Percentiles rank a stretch among this genome's conserved stretches.
phyloP scores from a whole-genome alignment of 208 protist species.

The Trypanosoma vivax region DNA sequence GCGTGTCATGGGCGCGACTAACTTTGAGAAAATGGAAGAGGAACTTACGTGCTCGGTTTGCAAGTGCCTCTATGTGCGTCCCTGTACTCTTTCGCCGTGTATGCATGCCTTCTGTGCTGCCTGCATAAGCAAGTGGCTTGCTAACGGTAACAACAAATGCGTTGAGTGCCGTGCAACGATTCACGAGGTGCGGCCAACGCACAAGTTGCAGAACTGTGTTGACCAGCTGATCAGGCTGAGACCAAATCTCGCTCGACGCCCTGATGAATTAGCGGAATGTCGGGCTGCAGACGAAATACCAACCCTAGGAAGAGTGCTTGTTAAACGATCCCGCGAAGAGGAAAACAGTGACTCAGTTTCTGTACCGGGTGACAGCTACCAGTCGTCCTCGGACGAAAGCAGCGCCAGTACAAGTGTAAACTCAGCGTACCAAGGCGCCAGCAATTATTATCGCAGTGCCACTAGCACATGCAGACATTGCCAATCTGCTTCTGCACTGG shows the following conservation, averaged over 20 bases:
- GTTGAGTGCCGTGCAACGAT: slow-evolving; percentile 54
- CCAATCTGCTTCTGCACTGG: slow-evolving; percentile 30
- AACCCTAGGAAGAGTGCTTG: slow-evolving; percentile 26
- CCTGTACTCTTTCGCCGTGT: slow-evolving; percentile 76
- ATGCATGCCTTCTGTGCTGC: slow-evolving; percentile 85
- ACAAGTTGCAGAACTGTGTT: slow-evolving; percentile 68
- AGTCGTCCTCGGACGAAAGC: neutral
- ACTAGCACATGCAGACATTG: slow-evolving; percentile 48
- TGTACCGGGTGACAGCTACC: too few species aligned
- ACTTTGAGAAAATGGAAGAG: slow-evolving; percentile 26
- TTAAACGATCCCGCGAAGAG: slow-evolving; percentile 22
- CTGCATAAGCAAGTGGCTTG: slow-evolving; percentile 75
- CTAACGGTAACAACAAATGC: slow-evolving; percentile 33
- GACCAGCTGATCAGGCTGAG: slow-evolving; percentile 53
- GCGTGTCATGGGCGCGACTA: slow-evolving; percentile 34
- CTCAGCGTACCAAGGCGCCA: neutral
- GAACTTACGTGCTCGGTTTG: slow-evolving; percentile 83
- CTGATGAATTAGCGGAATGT: slow-evolving; percentile 35
- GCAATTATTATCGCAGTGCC: slow-evolving; percentile 2
- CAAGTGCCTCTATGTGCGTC: slow-evolving; percentile 50
- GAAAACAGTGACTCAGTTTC: slow-evolving; percentile 6
- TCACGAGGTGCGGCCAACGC: slow-evolving; percentile 62
- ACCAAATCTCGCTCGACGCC: slow-evolving; percentile 26
- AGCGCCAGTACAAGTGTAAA: neutral
- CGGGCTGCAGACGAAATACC: slow-evolving; percentile 57